Evolutionary conservation across 768 basidiomycete species (phyloP).

Genomic region (Hypsizygus marmoreus): DNA sequence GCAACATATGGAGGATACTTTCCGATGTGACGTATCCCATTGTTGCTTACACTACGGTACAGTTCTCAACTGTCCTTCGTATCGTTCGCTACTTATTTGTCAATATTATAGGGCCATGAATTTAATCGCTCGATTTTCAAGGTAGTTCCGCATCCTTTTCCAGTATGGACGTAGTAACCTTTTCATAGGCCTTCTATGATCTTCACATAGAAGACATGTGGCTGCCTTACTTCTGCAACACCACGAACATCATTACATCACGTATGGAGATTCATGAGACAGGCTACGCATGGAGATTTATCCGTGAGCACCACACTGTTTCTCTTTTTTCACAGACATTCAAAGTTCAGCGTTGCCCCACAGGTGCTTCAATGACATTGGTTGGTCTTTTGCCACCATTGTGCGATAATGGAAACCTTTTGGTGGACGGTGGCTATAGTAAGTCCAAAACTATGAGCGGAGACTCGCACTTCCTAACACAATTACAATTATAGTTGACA

Average conservation of each 20-base stretch:
- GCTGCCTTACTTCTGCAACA: constrained; percentile 98
- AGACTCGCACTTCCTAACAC: constrained; percentile 7
- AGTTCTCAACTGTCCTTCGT: too few species aligned
- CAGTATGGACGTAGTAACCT: too few species aligned
- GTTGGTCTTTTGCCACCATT: constrained; percentile 94
- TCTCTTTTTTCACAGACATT: too few species aligned
- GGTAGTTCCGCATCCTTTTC: too few species aligned
- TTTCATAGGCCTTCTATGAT: constrained; percentile 81
- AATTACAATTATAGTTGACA: constrained; percentile 64
- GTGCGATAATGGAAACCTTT: constrained; percentile 90
- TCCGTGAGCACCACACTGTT: too few species aligned
- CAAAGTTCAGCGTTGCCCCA: not conserved
- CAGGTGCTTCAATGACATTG: constrained; percentile 96
- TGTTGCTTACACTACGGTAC: constrained; percentile 85
- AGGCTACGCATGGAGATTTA: constrained; percentile 98
- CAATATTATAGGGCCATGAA: constrained; percentile 72
- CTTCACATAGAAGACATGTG: constrained; percentile 98
- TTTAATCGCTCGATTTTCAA: constrained; percentile 96
- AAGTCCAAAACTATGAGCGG: constrained; percentile 26
- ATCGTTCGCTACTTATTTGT: too few species aligned
- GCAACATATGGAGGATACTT: constrained; percentile 90
- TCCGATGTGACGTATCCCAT: constrained; percentile 93
- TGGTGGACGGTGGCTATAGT: constrained; percentile 92
- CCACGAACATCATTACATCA: constrained; percentile 95
- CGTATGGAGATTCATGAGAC: constrained; percentile 97